Evolutionary conservation across 2,329 filamentous ascomycete genomes (phyloP).

Genomic region (Eutypella sp.): DNA sequence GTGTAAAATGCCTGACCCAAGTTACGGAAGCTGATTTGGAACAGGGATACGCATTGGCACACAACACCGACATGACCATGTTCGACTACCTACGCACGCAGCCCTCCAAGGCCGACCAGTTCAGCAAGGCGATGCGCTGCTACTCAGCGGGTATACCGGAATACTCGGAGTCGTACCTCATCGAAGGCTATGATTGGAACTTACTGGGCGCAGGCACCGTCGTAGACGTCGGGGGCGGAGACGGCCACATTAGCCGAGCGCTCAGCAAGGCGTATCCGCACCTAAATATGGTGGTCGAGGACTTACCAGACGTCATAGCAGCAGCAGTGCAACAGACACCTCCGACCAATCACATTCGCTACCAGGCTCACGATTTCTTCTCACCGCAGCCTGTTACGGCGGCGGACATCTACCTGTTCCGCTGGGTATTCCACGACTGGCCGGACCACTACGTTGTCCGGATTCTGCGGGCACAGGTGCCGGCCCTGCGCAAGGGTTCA

Average conservation of each 20-base stretch:
- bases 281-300: not conserved
- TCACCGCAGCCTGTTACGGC: not conserved
- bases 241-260: not conserved
- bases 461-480: conserved; percentile 3
- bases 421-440: not conserved
- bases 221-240: not conserved
- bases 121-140: too few species aligned
- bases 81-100: too few species aligned
- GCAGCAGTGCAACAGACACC: not conserved
- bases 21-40: too few species aligned
- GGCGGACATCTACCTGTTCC: not conserved
- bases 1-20: too few species aligned
- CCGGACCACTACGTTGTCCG: conserved; percentile 2
- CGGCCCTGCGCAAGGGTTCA: too few species aligned
- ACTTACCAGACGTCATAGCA: not conserved
- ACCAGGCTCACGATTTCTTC: not conserved
- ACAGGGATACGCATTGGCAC: too few species aligned
- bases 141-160: too few species aligned
- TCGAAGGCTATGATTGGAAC: not conserved
- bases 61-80: too few species aligned
- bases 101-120: too few species aligned
- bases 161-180: too few species aligned
- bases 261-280: not conserved
- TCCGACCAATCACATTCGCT: not conserved
- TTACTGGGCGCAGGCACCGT: not conserved